Percentiles rank a stretch among this genome's conserved stretches.
Conservation (phyloP, 768 basidiomycete genomes). For the Russula lepida region DNA sequence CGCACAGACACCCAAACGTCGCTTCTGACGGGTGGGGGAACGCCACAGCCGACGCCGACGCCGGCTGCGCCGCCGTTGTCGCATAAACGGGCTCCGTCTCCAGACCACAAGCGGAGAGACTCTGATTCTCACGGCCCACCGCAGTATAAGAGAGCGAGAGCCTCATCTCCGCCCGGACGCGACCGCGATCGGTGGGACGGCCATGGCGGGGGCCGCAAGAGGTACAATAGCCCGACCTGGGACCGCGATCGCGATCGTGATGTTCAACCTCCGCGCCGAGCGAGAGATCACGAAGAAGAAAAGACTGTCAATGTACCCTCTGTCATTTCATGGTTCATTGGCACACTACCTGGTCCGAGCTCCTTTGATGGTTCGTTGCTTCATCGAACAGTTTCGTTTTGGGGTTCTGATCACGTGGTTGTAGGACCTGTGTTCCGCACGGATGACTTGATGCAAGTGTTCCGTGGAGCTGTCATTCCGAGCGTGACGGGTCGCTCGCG, state of each 20-base stretch:
- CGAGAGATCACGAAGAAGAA: constrained; percentile 41
- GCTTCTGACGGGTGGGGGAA: constrained; percentile 21
- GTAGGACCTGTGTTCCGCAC: constrained; percentile 83
- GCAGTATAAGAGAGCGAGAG: constrained; percentile 37
- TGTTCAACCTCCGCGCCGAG: constrained; percentile 30
- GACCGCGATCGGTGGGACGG: constrained; percentile 39
- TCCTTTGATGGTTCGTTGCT: constrained; percentile 74
- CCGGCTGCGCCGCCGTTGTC: constrained; percentile 28
- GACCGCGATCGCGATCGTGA: constrained; percentile 41
- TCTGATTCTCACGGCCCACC: constrained; percentile 34
- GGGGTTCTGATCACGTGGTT: constrained; percentile 1
- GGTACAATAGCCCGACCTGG: constrained; percentile 37
- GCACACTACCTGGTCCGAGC: constrained; percentile 58
- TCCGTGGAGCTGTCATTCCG: constrained; percentile 76
- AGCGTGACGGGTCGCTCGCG: constrained; percentile 42
- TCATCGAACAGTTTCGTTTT: neutral
- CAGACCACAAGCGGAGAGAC: constrained; percentile 36
- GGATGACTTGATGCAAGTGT: constrained; percentile 82
- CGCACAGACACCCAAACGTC: constrained; percentile 20
- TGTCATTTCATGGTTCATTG: constrained; percentile 78
- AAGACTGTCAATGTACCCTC: constrained; percentile 31
- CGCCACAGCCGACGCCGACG: constrained; percentile 31
- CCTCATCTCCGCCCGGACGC: constrained; percentile 42
- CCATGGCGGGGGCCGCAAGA: constrained; percentile 30
- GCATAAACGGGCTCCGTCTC: constrained; percentile 28